These are phyloP conservation scores for Paraphoma chrysanthemicola DNA, from an alignment of 2,329 filamentous ascomycete genomes.

Conservation along the genomic window DNA sequence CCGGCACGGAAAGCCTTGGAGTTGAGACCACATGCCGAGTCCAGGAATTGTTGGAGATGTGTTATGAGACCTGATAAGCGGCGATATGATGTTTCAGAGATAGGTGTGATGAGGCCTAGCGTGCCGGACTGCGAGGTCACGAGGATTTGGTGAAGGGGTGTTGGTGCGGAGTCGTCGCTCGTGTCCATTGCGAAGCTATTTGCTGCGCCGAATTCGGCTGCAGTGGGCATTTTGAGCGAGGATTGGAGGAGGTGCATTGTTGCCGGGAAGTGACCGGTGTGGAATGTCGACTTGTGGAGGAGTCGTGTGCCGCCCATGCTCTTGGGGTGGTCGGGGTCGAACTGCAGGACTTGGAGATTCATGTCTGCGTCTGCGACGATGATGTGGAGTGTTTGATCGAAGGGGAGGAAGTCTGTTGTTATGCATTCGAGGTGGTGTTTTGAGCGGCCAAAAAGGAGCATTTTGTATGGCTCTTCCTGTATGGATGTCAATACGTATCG, in stretches of 20 bases:
- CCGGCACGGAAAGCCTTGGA: conserved; percentile 76
- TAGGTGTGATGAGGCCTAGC: conserved; percentile 76
- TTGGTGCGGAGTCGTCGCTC: not conserved
- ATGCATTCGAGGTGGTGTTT: conserved; percentile 78
- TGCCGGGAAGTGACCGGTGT: conserved; percentile 80
- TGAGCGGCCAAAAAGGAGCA: conserved; percentile 91
- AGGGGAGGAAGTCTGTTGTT: conserved; percentile 85
- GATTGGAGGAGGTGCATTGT: conserved; percentile 78
- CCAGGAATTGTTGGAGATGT: conserved; percentile 77
- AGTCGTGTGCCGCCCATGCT: conserved; percentile 88
- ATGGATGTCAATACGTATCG: conserved; percentile 15
- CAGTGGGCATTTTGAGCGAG: conserved; percentile 57
- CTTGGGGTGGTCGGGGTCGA: conserved; percentile 94
- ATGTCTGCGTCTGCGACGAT: conserved; percentile 84
- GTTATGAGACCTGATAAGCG: conserved; percentile 81
- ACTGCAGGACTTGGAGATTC: conserved; percentile 88
- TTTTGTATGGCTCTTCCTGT: conserved; percentile 90
- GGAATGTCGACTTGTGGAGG: conserved; percentile 86
- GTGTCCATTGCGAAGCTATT: conserved; percentile 42
- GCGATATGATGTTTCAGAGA: conserved; percentile 82
- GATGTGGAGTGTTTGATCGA: conserved; percentile 82
- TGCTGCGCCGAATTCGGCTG: conserved; percentile 30
- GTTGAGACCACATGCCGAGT: conserved; percentile 81
- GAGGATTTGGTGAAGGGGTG: conserved; percentile 40
- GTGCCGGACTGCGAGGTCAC: conserved; percentile 67